Evolutionary conservation across 305 asterid genomes (phyloP), one percentile per base, ranked within the genome.

Genomic region (Solanum hybrid): DNA sequence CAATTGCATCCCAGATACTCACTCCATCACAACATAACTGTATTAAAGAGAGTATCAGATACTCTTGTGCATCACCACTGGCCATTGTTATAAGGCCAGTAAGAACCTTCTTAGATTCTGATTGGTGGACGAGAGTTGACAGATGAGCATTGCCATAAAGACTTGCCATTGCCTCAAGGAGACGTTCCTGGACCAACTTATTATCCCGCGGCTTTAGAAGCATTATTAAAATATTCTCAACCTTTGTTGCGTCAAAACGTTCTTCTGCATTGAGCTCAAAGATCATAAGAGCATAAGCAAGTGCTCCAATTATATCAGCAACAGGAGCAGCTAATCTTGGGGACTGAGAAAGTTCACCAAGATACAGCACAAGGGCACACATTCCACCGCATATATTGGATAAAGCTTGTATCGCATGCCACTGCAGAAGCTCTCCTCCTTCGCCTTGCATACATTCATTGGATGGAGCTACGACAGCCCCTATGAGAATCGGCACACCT

Each of bases 191-290:
- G 85, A 97, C 96, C 90, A 93, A 90, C 91, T 94, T 95, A 91
- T 94, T 94, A 88, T 96, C 98, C 91, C 98, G 96, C n/a, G 99
- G 98, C 88, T 96, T 97, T 89, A 97, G 87, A 90, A 96, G 99
- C 91, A 88, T 91, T 69, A 95, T 90, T 88, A 97, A 91, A 86
- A 92, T 93, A 87, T 89, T 90, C 91, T 97, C 99, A 32, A 95
- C 91, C 90, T 93, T 92, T 85, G 88, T 90, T 22, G 96, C 92
- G 88, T 93, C 92, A 90, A 94, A 94, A 82, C 89, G 89, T 91
- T 94, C 93, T 75, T 92, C 94, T 32, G 88, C 93, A 90, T 88
- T 92, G 88, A 86, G 91, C 93, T 93, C 92, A 92, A 95, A 97
- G 89, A 95, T 91, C 95, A 93, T 95, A 79, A 96, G 92, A 88